Evolutionary conservation across 176 grass and related monocot genomes (phyloP).

Genomic region (Carex pumila): DNA sequence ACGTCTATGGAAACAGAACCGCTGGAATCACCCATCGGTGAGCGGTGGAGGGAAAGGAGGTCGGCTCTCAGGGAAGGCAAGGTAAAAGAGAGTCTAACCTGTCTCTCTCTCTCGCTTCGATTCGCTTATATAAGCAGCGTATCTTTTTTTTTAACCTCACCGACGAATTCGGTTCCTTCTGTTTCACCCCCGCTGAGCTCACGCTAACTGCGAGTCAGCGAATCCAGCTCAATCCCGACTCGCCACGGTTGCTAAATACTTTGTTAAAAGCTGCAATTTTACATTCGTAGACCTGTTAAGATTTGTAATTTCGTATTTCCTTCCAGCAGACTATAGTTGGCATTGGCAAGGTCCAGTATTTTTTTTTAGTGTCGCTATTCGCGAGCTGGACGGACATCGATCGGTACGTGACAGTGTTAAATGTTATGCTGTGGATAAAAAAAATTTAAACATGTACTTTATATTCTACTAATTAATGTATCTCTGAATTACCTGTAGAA

Average conservation of each 20-base stretch:
- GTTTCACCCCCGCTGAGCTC: background rate
- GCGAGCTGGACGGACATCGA: background rate
- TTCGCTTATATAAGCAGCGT: slow-evolving; percentile 15
- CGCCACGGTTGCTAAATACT: background rate
- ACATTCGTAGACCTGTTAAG: background rate
- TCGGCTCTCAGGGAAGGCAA: background rate
- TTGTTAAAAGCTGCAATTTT: background rate
- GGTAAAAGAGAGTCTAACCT: slow-evolving; percentile 14
- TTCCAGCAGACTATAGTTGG: background rate
- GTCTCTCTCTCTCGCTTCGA: background rate
- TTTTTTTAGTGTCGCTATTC: background rate
- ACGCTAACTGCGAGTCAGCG: slow-evolving; percentile 8
- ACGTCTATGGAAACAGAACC: slow-evolving; percentile 76
- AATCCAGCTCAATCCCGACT: background rate
- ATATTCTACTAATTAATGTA: no score
- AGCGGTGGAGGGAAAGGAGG: background rate
- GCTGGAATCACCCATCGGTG: slow-evolving; percentile 78
- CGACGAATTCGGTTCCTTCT: background rate
- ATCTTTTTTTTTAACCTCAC: slow-evolving; percentile 3
- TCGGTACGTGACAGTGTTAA: background rate
- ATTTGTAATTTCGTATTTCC: background rate
- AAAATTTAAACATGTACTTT: no score
- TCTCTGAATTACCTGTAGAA: no score
- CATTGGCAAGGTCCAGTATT: no score
- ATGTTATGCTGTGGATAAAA: background rate